These are phyloP conservation scores for Conticribra guillardii DNA, from an alignment of 108 stramenopile species.

Conservation along the genomic window DNA sequence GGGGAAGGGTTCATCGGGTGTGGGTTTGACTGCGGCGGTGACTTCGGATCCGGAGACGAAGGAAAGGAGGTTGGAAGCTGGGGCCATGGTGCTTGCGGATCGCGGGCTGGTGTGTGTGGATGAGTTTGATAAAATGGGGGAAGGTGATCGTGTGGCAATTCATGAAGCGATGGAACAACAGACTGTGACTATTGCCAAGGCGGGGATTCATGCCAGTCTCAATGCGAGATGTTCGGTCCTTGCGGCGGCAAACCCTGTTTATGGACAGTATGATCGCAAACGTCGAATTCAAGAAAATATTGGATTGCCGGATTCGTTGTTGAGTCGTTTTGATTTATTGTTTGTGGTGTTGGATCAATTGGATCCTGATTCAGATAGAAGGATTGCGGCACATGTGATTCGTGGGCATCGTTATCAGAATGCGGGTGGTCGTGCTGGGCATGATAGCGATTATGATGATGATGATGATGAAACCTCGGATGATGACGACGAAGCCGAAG, in stretches of 20 bases:
- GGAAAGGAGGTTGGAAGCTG: constrained; percentile 97
- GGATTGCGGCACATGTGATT: constrained; percentile 96
- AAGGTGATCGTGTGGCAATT: constrained; percentile 95
- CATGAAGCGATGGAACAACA: constrained; percentile 99
- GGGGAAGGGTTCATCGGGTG: constrained; percentile 97
- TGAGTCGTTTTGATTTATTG: constrained; percentile 99
- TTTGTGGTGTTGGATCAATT: constrained; percentile 99
- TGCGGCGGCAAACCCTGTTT: constrained; percentile 99
- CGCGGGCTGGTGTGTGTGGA: constrained; percentile 99
- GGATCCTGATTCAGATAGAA: constrained; percentile 93
- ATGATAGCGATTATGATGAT: constrained; percentile 86
- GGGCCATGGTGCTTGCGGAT: constrained; percentile 99
- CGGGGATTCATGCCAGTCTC: constrained; percentile 93
- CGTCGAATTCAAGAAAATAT: constrained; percentile 97
- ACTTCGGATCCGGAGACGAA: constrained; percentile 97
- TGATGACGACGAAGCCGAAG: constrained; percentile 20
- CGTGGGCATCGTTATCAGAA: constrained; percentile 92
- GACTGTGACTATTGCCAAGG: constrained; percentile 99
- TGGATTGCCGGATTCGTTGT: constrained; percentile 97
- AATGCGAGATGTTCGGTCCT: constrained; percentile 98
- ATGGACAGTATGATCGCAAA: constrained; percentile 98
- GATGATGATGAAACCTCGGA: constrained; percentile 59
- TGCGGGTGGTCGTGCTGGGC: constrained; percentile 66
- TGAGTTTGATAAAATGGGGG: constrained; percentile 95
- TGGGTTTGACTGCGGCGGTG: constrained; percentile 99